Percentiles rank a stretch among this genome's conserved stretches.
Conservation (phyloP, 2,329 filamentous ascomycete species). For the Pseudopyricularia cyperi region DNA sequence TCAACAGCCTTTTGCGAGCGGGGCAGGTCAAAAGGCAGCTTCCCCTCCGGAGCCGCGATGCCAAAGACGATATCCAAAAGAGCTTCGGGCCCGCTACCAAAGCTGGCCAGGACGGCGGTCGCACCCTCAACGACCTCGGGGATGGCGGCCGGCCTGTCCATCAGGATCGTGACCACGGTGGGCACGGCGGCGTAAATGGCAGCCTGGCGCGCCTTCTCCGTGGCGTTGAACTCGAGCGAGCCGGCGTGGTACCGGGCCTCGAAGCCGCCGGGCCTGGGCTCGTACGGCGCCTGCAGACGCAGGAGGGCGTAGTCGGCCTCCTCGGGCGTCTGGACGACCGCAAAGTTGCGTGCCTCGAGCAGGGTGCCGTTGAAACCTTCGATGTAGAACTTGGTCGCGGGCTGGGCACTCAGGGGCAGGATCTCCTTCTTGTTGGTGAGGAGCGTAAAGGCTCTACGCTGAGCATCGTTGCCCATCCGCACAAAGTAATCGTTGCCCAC, state of each 20-base stretch:
- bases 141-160: constrained; percentile 27
- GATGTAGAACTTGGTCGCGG: too few relatives aligned
- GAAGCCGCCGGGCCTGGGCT: constrained; percentile 26
- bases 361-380: too few relatives aligned
- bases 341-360: too few relatives aligned
- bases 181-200: constrained; percentile 17
- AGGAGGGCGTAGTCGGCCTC: constrained; percentile 27
- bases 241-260: constrained; percentile 21
- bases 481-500: constrained; percentile 31
- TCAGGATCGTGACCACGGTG: constrained; percentile 27
- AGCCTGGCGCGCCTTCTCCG: too few relatives aligned
- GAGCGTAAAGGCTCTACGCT: constrained; percentile 13
- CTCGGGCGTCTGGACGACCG: constrained; percentile 17
- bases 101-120: constrained; percentile 20
- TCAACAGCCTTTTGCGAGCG: constrained; percentile 28
- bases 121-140: constrained; percentile 13
- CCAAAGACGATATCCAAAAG: constrained; percentile 29
- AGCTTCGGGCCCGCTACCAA: constrained; percentile 13
- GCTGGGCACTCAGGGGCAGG: too few relatives aligned
- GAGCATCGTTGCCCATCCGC: constrained; percentile 20
- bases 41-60: neutral
- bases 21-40: neutral
- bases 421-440: neutral
- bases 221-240: too few relatives aligned
- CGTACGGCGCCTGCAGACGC: constrained; percentile 23